Evolutionary conservation across 139 green algal genomes (phyloP), one percentile per base, ranked within the genome.

Genomic region (Coccomyxa sp.): DNA sequence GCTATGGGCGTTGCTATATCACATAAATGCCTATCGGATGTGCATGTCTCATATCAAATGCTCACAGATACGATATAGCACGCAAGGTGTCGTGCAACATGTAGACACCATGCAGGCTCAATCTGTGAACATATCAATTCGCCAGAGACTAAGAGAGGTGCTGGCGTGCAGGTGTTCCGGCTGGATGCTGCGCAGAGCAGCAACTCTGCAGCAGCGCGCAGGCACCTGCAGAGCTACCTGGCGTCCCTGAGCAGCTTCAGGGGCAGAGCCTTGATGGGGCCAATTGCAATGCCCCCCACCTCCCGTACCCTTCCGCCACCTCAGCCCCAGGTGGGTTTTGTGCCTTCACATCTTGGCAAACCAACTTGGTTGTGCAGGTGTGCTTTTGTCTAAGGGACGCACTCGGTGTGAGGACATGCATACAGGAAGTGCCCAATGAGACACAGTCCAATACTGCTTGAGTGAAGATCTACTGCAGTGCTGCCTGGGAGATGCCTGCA

Each of bases 121-220:
- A 58, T 29, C 44, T 29, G 12, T 12, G 44, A 58, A 16, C 44
- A 58, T 58, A 58, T 58, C 12, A 16, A 12, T 29, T 12, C 44
- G 16, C 14, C 44, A 29, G 14, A 58, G 12, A 12, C 12, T 12
- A 58, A 16, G 12, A 14, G 18, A 79, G 35, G 41, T 82, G 41
- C 81, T 87, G 70, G 76, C 68, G 14, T 41, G 10, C 74, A 87
- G 55, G 79, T 87, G 41, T 86, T 86, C 64, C 75, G 82, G 39
- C 78, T 89, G 37, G 79, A 89, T 40, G 85, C 85, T 0, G 36
- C 70, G 14, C 79, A 76, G 68, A 37, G 55, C n/a, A 44, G 39
- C 24, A 76, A 75, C n/a, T 36, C 75, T 29, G 72, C 74, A 6
- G 71, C 74, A 31, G 81, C 41, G 68, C 75, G 81, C 40, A 55